phyloP scores from a whole-genome alignment of 257 asterid genomes.

The Solanum raphanifolium region DNA sequence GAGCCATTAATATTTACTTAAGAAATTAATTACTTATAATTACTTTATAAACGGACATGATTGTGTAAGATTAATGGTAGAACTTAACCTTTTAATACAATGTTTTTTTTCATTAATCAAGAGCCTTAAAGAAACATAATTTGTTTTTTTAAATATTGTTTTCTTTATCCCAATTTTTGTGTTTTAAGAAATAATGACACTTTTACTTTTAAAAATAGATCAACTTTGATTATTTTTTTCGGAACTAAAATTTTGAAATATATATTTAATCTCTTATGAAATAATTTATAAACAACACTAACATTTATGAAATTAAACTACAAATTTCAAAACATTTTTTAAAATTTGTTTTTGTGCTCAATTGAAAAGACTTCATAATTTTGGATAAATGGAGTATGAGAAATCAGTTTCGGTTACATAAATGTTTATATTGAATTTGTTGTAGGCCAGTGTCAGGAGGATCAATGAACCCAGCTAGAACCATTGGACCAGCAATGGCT shows the following conservation, averaged over 20 bases:
- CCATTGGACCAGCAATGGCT: constrained; percentile 78
- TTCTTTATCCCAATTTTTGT: background rate
- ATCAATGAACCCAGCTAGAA: constrained; percentile 83
- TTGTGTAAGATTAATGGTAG: background rate
- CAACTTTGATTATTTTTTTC: too few relatives aligned
- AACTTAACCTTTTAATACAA: background rate
- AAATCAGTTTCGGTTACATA: background rate
- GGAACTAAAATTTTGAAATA: background rate
- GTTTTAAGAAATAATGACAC: background rate
- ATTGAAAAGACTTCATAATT: background rate
- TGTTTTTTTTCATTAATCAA: background rate
- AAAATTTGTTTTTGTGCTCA: background rate
- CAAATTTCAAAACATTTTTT: too few relatives aligned
- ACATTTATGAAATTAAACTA: background rate
- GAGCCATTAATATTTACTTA: background rate
- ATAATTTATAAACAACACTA: background rate
- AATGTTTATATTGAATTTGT: background rate
- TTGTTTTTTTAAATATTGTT: background rate
- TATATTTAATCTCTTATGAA: background rate
- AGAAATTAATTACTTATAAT: too few relatives aligned
- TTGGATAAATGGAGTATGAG: background rate
- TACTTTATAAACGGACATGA: background rate
- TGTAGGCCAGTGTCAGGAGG: constrained; percentile 82
- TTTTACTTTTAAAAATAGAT: background rate
- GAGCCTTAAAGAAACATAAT: background rate